Evolutionary conservation across 2,329 filamentous ascomycete species (phyloP).

Genomic region (Penicillium capsulatum): DNA sequence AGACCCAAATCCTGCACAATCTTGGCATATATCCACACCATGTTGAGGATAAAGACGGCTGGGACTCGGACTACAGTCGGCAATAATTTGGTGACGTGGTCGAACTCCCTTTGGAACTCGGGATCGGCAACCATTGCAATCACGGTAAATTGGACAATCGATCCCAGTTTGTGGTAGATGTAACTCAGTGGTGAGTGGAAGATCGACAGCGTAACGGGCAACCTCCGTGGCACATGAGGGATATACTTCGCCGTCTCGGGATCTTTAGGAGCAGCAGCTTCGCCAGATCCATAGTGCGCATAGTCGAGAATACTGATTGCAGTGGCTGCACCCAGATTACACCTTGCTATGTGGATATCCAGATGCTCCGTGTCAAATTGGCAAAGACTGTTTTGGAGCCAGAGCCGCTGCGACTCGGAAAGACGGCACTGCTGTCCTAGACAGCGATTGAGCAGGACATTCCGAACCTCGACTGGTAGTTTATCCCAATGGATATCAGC

Average conservation of each 20-base stretch:
- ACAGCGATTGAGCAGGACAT: conserved; percentile 46
- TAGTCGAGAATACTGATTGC: conserved; percentile 33
- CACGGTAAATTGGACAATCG: conserved; percentile 47
- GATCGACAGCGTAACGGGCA: conserved; percentile 20
- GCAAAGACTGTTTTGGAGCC: conserved; percentile 43
- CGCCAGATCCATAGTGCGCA: conserved; percentile 27
- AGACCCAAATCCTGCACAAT: conserved; percentile 43
- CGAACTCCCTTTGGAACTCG: conserved; percentile 50
- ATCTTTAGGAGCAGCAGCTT: conserved; percentile 22
- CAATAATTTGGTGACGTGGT: conserved; percentile 41
- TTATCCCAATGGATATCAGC: conserved; percentile 51
- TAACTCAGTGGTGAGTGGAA: conserved; percentile 37
- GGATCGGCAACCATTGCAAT: conserved; percentile 51
- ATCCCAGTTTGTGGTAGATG: conserved; percentile 43
- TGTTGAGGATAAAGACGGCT: conserved; percentile 41
- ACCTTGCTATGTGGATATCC: conserved; percentile 46
- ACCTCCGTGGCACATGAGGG: conserved; percentile 25
- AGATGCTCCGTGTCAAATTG: conserved; percentile 35
- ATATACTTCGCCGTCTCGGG: conserved; percentile 28
- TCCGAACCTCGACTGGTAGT: conserved; percentile 46
- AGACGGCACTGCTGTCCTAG: conserved; percentile 41
- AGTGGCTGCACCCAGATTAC: conserved; percentile 46
- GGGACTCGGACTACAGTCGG: conserved; percentile 36
- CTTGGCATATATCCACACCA: conserved; percentile 49
- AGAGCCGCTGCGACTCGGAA: conserved; percentile 40